phyloP scores from a whole-genome alignment of 371 early-diverging fungal species.

The Smittium mucronatum region DNA sequence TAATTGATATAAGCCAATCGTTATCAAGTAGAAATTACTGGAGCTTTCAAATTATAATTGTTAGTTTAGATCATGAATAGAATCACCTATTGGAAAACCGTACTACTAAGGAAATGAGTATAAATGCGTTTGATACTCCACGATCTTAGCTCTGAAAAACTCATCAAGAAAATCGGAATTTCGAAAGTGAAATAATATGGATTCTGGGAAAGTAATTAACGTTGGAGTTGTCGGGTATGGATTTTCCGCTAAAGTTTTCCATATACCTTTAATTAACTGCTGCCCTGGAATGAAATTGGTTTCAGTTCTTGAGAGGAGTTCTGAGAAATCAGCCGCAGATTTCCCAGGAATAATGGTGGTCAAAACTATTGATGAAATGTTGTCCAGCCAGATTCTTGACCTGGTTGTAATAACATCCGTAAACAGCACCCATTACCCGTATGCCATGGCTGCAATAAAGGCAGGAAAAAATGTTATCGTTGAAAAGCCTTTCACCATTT shows the following conservation, averaged over 20 bases:
- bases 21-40: too few species aligned
- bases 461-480: conserved; percentile 60
- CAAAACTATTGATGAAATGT: conserved; percentile 37
- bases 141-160: too few species aligned
- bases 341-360: conserved; percentile 43
- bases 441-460: conserved; percentile 45
- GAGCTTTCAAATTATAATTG: too few species aligned
- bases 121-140: too few species aligned
- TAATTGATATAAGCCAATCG: too few species aligned
- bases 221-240: conserved; percentile 62
- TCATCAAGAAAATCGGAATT: too few species aligned
- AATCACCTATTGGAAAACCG: too few species aligned
- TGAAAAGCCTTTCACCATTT: conserved; percentile 65
- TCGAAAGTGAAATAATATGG: neutral
- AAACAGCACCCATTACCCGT: conserved; percentile 48
- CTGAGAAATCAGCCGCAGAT: conserved; percentile 27
- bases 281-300: conserved; percentile 40
- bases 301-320: conserved; percentile 45
- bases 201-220: conserved; percentile 17
- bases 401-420: conserved; percentile 63
- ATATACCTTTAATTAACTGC: conserved; percentile 49
- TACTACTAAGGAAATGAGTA: too few species aligned
- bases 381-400: conserved; percentile 40
- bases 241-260: conserved; percentile 47
- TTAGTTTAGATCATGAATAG: too few species aligned